A percentile compares a stretch with the other conserved stretches of the same genome.
Conservation (phyloP, 352 stramenopile genomes). For the Phytophthora megakarya region DNA sequence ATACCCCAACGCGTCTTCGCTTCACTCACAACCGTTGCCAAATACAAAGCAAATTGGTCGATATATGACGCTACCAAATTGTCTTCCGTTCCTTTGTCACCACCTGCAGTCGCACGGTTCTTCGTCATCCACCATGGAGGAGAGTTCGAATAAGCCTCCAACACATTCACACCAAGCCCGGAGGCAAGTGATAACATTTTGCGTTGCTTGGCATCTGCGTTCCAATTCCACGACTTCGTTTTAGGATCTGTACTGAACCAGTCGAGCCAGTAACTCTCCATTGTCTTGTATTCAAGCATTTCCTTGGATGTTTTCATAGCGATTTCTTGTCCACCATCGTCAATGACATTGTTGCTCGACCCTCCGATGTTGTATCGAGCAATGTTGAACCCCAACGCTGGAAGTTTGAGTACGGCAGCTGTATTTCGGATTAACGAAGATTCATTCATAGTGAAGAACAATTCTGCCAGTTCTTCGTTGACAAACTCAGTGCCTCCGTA, state of each 20-base stretch:
- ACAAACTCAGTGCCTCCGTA: constrained; percentile 54
- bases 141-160: constrained; percentile 61
- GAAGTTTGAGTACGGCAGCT: constrained; percentile 33
- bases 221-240: constrained; percentile 51
- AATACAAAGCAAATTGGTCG: constrained; percentile 45
- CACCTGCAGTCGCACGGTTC: constrained; percentile 46
- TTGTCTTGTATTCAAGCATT: constrained; percentile 49
- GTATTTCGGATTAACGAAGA: constrained; percentile 38
- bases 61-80: constrained; percentile 44
- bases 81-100: constrained; percentile 35
- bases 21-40: constrained; percentile 43
- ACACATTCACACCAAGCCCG: constrained; percentile 35
- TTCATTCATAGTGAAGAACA: constrained; percentile 55
- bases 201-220: constrained; percentile 40
- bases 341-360: constrained; percentile 44
- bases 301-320: constrained; percentile 45
- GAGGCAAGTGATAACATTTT: constrained; percentile 38
- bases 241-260: constrained; percentile 39
- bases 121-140: constrained; percentile 62
- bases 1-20: constrained; percentile 44
- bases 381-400: constrained; percentile 57
- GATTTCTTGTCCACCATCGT: constrained; percentile 38
- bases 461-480: too few relatives aligned
- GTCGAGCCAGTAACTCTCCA: constrained; percentile 51
- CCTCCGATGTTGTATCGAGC: constrained; percentile 66